Evolutionary conservation across 78 protist genomes (phyloP).

Genomic region (Abeoforma whisleri): DNA sequence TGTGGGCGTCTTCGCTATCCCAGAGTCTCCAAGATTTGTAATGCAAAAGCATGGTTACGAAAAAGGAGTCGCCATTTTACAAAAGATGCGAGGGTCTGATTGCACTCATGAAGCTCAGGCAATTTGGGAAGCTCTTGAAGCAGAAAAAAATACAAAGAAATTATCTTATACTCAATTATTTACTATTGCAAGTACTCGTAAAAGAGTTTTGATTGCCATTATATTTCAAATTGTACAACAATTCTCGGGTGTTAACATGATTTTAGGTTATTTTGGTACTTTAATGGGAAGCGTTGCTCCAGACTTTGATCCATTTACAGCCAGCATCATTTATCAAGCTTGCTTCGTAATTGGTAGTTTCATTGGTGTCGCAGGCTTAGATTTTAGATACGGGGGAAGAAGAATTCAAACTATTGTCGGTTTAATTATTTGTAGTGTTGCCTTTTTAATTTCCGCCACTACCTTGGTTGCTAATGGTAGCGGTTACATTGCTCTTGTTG

Average conservation of each 20-base stretch:
- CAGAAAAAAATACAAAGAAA: not conserved
- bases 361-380: not conserved
- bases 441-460: slow-evolving; percentile 4
- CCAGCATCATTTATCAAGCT: not conserved
- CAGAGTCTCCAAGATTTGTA: slow-evolving; percentile 18
- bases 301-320: not conserved
- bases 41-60: not conserved
- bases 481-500: not conserved
- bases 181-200: not conserved
- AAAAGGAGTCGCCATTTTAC: not conserved
- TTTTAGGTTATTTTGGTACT: slow-evolving; percentile 5
- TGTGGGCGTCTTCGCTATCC: not conserved
- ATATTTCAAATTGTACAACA: slow-evolving; percentile 18
- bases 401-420: not conserved
- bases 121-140: not conserved
- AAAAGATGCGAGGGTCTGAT: slow-evolving; percentile 3
- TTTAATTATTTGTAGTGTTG: not conserved
- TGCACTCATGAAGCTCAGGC: slow-evolving; percentile 7
- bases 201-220: not conserved
- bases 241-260: slow-evolving; percentile 3
- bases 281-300: slow-evolving; percentile 1
- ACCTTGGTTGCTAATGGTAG: not conserved
- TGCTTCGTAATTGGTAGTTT: not conserved
- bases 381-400: not conserved
- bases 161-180: not conserved